Percentiles rank a stretch among this genome's conserved stretches.
These are phyloP conservation scores for Lasiosphaeriaceae sp. DNA, from an alignment of 495 filamentous ascomycete genomes.

Conservation along the genomic window DNA sequence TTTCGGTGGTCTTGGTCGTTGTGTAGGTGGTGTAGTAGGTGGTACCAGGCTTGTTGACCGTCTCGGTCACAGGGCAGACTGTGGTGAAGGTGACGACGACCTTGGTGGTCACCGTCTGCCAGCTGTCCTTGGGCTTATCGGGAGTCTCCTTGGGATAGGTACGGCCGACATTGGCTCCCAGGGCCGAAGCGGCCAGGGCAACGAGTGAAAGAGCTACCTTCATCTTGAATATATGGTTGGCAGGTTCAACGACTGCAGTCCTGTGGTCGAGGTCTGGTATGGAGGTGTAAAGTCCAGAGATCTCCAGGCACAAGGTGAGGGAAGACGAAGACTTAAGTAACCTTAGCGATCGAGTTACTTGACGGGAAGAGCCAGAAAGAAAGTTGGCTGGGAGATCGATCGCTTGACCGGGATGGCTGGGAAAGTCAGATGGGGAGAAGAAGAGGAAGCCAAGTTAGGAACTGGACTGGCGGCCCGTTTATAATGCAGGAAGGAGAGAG, in stretches of 20 bases:
- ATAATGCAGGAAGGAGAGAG: conserved; percentile 2
- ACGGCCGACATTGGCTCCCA: conserved; percentile 27
- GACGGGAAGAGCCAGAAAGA: conserved; percentile 19
- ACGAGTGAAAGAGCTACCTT: conserved; percentile 37
- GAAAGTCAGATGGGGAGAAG: conserved; percentile 6
- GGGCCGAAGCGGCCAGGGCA: conserved; percentile 37
- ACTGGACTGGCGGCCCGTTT: background rate
- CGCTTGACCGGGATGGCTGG: conserved; percentile 20
- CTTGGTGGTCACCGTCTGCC: conserved; percentile 24
- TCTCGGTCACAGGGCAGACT: conserved; percentile 39
- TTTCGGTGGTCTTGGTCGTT: conserved; percentile 37
- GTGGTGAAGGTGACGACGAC: conserved; percentile 41
- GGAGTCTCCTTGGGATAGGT: background rate
- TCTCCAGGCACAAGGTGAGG: conserved; percentile 8
- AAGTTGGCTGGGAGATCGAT: conserved; percentile 21
- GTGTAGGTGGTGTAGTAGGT: conserved; percentile 45
- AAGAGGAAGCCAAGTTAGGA: background rate
- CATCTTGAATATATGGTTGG: conserved; percentile 29
- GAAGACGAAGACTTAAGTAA: conserved; percentile 35
- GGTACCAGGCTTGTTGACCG: conserved; percentile 32
- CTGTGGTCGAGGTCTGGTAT: background rate
- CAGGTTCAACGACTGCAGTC: conserved; percentile 12
- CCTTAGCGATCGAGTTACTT: conserved; percentile 48
- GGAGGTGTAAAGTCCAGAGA: background rate
- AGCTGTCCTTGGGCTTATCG: background rate